Evolutionary conservation across 2,329 filamentous ascomycete genomes (phyloP), one percentile per base, ranked within the genome.

Genomic region (Rhynchosporium graminicola): DNA sequence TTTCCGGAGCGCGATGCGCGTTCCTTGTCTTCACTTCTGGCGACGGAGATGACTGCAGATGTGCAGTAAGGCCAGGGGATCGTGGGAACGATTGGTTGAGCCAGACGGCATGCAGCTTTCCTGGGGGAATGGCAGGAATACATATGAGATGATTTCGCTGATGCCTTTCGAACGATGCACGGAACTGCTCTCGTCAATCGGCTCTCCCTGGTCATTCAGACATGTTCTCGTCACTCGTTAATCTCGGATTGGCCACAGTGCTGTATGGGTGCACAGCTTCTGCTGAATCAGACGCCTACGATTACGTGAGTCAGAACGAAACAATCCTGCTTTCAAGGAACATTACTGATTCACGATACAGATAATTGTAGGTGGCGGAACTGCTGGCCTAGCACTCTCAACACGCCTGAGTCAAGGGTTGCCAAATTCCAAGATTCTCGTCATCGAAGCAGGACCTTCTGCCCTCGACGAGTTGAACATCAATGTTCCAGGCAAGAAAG

Each of bases 301-400:
- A 59, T 31, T 59, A 59, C 20, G 57, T 51, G 36, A 51, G 57
- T 59, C 8, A 40, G 4, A 48, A 1, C 8, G 10, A 28, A 28
- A 31, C 12, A 9, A 13, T 1, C 36, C 33, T 36, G 8, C 15
- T 13, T 13, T 20, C 20, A 26, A 29, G 20, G 42, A 43, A 7
- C 12, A 31, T 15, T 10, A 38, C 33, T 47, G 26, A 36, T 36
- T 26, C 1, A 13, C n/a, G 12, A 40, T 12, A 15, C 20, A 70
- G 67, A 76, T 79, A 4, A 67, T 80, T 28, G 74, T 79, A 8
- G 78, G 79, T 10, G 78, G 78, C 5, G 79, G 79, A n/a, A 80
- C 78, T 0, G 74, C 78, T 4, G 79, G 79, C 6, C 72, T 80
- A 2, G 75, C 77, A 2, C 70, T 80, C 9, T 78, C 78, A 6